Conservation (phyloP, 129 eudicot species). For the Heracleum sosnowskyi region DNA sequence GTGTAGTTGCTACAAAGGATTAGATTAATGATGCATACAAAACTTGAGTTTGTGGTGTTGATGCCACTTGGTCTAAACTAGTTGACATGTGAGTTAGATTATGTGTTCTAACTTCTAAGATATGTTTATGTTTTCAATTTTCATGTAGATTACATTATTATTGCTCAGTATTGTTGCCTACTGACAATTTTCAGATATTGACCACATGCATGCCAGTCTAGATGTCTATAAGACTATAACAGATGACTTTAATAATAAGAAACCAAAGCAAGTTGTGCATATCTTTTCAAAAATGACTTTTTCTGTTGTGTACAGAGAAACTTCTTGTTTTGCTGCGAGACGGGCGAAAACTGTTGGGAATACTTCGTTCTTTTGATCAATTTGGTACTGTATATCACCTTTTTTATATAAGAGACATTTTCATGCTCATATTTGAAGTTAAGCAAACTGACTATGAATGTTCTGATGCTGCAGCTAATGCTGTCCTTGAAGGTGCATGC, state of each 20-base stretch:
- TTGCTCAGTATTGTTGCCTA: background rate
- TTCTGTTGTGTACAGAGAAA: slow-evolving; percentile 49
- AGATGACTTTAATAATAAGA: background rate
- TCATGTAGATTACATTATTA: background rate
- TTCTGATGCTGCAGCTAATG: slow-evolving; percentile 58
- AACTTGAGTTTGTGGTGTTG: background rate
- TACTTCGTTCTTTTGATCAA: slow-evolving; percentile 96
- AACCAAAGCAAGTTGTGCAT: background rate
- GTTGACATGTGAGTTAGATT: background rate
- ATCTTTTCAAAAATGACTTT: background rate
- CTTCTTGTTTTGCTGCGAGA: slow-evolving; percentile 92
- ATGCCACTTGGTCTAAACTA: background rate
- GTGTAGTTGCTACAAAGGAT: background rate
- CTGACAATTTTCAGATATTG: background rate
- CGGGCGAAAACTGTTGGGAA: slow-evolving; percentile 89
- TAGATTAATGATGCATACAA: background rate
- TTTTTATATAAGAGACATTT: slow-evolving; percentile 7
- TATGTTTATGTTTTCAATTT: background rate
- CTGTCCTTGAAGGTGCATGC: slow-evolving; percentile 95
- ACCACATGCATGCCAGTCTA: background rate
- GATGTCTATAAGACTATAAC: background rate
- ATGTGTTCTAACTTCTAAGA: background rate
- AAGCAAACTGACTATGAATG: slow-evolving; percentile 13
- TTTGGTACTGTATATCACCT: slow-evolving; percentile 49
- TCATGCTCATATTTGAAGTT: background rate